These are phyloP conservation scores for Ophiostoma triangulosporum DNA, from an alignment of 2,329 filamentous ascomycete genomes.

Conservation along the genomic window DNA sequence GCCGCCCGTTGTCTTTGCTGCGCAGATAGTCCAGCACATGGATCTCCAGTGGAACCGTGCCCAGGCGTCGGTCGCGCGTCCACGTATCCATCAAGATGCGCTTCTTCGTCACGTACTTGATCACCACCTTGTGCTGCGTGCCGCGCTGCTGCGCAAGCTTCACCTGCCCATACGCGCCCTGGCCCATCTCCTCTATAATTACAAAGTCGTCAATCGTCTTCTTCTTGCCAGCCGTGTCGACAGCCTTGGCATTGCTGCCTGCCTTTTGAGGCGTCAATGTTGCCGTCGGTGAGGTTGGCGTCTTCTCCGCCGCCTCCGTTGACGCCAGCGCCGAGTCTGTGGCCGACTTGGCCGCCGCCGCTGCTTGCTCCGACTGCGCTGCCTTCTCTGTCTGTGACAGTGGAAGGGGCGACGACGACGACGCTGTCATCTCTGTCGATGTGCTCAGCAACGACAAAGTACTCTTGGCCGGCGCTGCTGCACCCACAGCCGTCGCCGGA, in stretches of 20 bases:
- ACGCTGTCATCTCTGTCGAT: neutral
- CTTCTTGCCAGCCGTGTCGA: constrained; percentile 31
- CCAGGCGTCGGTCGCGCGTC: constrained; percentile 84
- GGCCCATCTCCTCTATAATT: constrained; percentile 95
- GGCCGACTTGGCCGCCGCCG: neutral
- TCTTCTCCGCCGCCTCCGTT: neutral
- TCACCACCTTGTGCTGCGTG: constrained; percentile 69
- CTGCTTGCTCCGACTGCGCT: neutral
- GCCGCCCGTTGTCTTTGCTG: constrained; percentile 38
- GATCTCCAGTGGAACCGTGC: constrained; percentile 91
- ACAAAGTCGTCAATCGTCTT: constrained; percentile 82
- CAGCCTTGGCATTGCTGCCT: constrained; percentile 16
- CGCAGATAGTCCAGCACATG: constrained; percentile 91
- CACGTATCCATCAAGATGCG: constrained; percentile 96
- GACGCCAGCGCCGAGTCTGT: neutral
- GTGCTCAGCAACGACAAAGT: neutral
- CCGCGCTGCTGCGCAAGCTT: constrained; percentile 84
- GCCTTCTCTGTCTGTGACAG: neutral
- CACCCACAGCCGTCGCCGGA: neutral
- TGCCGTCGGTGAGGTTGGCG: neutral
- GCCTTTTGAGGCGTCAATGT: neutral
- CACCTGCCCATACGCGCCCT: constrained; percentile 94
- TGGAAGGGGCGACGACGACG: neutral
- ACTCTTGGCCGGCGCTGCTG: neutral
- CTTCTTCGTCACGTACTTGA: constrained; percentile 96